phyloP scores from a whole-genome alignment of 2,329 filamentous ascomycete species.

The Colletotrichum godetiae region DNA sequence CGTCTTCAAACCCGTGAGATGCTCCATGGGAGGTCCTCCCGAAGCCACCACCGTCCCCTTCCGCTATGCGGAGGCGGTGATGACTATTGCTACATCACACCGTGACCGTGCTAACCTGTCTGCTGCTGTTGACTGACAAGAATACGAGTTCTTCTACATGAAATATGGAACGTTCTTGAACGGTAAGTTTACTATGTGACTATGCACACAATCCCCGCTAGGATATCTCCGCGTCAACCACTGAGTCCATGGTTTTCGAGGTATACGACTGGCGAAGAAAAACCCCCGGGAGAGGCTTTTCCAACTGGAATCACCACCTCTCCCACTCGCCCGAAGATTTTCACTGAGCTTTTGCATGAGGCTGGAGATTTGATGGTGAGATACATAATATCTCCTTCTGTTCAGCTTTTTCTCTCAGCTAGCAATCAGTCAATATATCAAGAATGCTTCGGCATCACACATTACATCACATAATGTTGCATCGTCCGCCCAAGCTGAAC shows the following conservation, averaged over 20 bases:
- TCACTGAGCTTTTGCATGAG: conserved; percentile 72
- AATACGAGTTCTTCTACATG: not conserved
- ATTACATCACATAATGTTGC: not conserved
- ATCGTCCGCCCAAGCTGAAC: not conserved
- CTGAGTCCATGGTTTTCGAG: conserved; percentile 79
- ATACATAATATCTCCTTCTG: conserved; percentile 61
- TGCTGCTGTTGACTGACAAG: not conserved
- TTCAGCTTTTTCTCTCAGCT: too few species aligned
- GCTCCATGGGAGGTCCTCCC: conserved; percentile 82
- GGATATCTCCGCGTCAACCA: conserved; percentile 90
- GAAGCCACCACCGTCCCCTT: conserved; percentile 57
- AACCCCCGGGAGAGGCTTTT: conserved; percentile 60
- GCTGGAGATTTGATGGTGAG: conserved; percentile 88
- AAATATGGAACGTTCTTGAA: conserved; percentile 37
- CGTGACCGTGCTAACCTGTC: conserved; percentile 25
- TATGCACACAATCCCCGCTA: conserved; percentile 65
- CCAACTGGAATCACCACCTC: conserved; percentile 60
- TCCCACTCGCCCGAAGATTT: conserved; percentile 84
- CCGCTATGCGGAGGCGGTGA: conserved; percentile 14
- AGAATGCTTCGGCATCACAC: not conserved
- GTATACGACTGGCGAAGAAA: conserved; percentile 94
- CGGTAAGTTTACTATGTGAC: conserved; percentile 15
- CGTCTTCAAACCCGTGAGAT: conserved; percentile 70
- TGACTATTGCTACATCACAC: conserved; percentile 19
- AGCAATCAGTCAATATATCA: not conserved